Evolutionary conservation across 805 yeast species (phyloP).

Genomic region (Ogataea paradorogensis): DNA sequence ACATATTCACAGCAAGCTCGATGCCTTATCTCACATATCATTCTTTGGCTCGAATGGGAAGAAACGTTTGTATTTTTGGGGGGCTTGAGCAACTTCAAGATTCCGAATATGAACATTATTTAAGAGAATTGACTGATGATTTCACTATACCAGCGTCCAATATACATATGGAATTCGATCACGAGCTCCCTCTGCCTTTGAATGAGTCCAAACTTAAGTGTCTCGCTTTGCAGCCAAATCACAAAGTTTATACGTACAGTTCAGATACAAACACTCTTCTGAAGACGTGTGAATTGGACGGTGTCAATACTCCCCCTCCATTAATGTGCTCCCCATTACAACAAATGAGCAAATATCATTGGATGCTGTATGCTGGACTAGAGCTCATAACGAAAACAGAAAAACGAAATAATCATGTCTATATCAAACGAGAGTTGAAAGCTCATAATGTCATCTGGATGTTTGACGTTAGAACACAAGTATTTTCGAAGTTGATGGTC

Average conservation of each 20-base stretch:
- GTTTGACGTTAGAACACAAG: slow-evolving; percentile 49
- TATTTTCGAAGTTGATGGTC: slow-evolving; percentile 45
- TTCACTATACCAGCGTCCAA: slow-evolving; percentile 34
- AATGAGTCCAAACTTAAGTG: slow-evolving; percentile 39
- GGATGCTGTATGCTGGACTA: slow-evolving; percentile 71
- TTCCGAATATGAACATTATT: slow-evolving; percentile 24
- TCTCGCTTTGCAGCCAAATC: slow-evolving; percentile 41
- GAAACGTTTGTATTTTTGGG: slow-evolving; percentile 42
- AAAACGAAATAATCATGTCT: slow-evolving; percentile 38
- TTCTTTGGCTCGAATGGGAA: slow-evolving; percentile 37
- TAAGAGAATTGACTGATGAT: slow-evolving; percentile 30
- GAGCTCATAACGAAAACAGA: slow-evolving; percentile 37
- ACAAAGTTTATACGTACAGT: slow-evolving; percentile 36
- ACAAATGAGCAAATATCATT: slow-evolving; percentile 52
- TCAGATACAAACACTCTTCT: slow-evolving; percentile 39
- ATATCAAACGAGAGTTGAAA: slow-evolving; percentile 28
- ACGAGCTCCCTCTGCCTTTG: slow-evolving; percentile 46
- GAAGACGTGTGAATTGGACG: slow-evolving; percentile 19
- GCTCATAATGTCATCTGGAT: slow-evolving; percentile 53
- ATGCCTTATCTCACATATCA: slow-evolving; percentile 45
- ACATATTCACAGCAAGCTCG: slow-evolving; percentile 37
- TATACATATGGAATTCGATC: slow-evolving; percentile 29
- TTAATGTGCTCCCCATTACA: slow-evolving; percentile 47
- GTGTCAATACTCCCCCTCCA: slow-evolving; percentile 42
- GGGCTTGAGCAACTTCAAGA: slow-evolving; percentile 35